Evolutionary conservation across 2,329 filamentous ascomycete genomes (phyloP).

Genomic region (Diaporthe ilicicola): DNA sequence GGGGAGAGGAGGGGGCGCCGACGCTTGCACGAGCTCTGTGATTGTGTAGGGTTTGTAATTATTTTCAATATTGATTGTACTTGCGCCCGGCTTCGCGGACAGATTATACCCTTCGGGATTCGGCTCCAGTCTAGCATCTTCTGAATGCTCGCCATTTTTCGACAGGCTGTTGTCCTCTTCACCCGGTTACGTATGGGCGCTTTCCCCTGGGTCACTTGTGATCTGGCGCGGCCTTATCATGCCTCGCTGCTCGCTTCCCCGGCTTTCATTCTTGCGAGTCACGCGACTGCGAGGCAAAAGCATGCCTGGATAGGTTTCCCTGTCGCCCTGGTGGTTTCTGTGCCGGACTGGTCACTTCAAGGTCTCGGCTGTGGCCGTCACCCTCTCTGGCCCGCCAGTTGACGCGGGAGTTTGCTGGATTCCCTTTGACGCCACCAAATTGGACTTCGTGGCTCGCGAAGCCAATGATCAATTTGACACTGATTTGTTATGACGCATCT

Average conservation of each 20-base stretch:
- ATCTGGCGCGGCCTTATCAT: not conserved
- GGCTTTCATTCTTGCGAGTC: not conserved
- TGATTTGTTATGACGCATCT: not conserved
- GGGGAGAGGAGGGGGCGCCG: not conserved
- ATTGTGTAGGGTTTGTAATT: constrained; percentile 1
- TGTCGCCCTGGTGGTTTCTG: not conserved
- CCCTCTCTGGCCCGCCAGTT: not conserved
- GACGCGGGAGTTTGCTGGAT: not conserved
- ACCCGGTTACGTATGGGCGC: not conserved
- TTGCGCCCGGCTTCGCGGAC: not conserved
- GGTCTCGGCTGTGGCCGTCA: not conserved
- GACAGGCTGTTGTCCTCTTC: not conserved
- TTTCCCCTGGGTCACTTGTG: not conserved
- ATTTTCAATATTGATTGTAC: constrained; percentile 6
- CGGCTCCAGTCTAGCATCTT: not conserved
- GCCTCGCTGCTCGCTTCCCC: not conserved
- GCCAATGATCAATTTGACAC: not conserved
- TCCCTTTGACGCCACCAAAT: not conserved
- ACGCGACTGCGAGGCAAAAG: not conserved
- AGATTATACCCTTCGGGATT: constrained; percentile 11
- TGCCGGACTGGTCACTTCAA: not conserved
- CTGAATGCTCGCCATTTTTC: not conserved
- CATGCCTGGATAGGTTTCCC: not conserved
- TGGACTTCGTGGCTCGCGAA: not conserved
- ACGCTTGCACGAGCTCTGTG: not conserved